phyloP scores from a whole-genome alignment of 2,329 filamentous ascomycete genomes.

The Sarocladium kiliense region DNA sequence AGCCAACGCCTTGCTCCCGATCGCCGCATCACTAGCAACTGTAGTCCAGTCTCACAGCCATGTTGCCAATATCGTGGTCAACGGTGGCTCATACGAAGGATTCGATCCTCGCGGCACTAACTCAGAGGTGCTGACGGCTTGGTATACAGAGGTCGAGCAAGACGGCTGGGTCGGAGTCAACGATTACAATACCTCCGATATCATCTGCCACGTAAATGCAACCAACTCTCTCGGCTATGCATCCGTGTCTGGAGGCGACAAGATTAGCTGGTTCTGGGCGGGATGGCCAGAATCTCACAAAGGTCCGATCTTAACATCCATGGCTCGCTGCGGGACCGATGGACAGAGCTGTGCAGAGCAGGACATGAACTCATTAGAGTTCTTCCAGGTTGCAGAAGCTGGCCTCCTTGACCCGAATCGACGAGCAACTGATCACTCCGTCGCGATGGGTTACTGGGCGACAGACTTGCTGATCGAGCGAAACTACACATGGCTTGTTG shows the following conservation, averaged over 20 bases:
- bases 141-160: conserved; percentile 19
- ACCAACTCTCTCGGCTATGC: conserved; percentile 29
- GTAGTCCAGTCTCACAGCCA: conserved; percentile 10
- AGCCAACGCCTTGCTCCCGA: background rate
- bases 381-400: conserved; percentile 56
- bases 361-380: conserved; percentile 47
- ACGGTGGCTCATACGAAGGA: conserved; percentile 10
- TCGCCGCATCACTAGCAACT: background rate
- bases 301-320: conserved; percentile 56
- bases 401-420: conserved; percentile 35
- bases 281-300: conserved; percentile 35
- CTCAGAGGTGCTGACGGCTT: conserved; percentile 10
- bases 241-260: conserved; percentile 30
- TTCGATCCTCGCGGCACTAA: conserved; percentile 11
- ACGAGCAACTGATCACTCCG: conserved; percentile 27
- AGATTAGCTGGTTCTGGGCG: conserved; percentile 33
- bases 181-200: conserved; percentile 30
- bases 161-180: conserved; percentile 42
- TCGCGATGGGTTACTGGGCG: conserved; percentile 28
- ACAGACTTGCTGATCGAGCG: conserved; percentile 34
- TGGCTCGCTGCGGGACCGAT: conserved; percentile 49
- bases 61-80: conserved; percentile 11
- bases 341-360: conserved; percentile 41
- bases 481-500: conserved; percentile 34
- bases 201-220: conserved; percentile 39